Base-by-base conservation (phyloP, 176 grass and related monocot genomes). In the Musa itinerans region DNA sequence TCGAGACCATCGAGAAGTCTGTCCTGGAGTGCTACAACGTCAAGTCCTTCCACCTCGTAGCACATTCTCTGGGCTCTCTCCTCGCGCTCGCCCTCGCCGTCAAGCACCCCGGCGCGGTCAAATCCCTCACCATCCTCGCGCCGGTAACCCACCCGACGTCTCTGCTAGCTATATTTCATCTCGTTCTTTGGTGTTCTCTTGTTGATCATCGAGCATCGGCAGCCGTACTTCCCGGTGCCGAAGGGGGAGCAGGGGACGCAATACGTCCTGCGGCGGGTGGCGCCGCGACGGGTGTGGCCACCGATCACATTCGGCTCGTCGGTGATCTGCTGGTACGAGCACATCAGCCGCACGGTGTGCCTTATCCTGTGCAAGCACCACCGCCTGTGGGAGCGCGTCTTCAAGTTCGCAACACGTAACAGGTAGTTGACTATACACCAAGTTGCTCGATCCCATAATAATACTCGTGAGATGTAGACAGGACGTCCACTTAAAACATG, bases 291-390 rank as follows among this genome's bases (percentile, higher is more conserved):
- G 67, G 89, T 96, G 68, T 96, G 93, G 93, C 93, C 93, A 71
- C 2, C 83, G 65, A 90, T 96, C 52, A 85, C 87, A 5, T 92
- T 96, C 78, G 93, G 93, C 0, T 83, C 93, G 22, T 96, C 93
- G 13, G 86, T 96, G 16, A 83, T 86, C 43, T 96, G 93, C 82
- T 96, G 93, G 93, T 96, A 96, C 87, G 89, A 96, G 83, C 93
- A 96, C 88, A 87, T 96, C 49, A 83, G 93, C 70, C 83, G 93
- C 59, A 83, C 89, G 50, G 87, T 92, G 55, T 86, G 87, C 87
- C 82, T 96, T 76, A 78, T 96, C 61, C 82, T 96, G 71, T 92
- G 89, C 87, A 96, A 96, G 79, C 81, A 96, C 85, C 93, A 96
- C 87, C 82, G 87, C 27, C 83, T 92, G 72, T 90, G 87, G 93